Conservation (phyloP, 228 moss, liverwort and hornwort species). For the Sphagnum fallax region DNA sequence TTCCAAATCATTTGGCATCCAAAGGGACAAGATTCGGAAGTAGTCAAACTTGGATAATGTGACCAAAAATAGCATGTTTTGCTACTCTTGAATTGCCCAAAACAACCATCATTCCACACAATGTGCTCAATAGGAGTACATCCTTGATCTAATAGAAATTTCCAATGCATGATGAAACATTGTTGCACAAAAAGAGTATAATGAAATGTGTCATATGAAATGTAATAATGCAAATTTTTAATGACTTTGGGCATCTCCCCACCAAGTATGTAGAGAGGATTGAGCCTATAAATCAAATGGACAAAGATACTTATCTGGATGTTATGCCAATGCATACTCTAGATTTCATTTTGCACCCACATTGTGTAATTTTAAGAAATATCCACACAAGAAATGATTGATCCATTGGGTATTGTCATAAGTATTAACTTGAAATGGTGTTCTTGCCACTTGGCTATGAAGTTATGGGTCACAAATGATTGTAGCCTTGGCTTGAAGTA, state of each 20-base stretch:
- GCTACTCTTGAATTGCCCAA: background rate
- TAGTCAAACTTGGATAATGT: background rate
- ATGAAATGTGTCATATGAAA: conserved; percentile 3
- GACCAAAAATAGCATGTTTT: background rate
- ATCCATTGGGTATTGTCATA: background rate
- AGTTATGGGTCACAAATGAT: conserved; percentile 1
- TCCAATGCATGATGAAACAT: background rate
- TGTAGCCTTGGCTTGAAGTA: too few relatives aligned
- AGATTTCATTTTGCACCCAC: background rate
- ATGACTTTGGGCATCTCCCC: background rate
- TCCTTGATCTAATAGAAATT: background rate
- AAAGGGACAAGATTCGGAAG: too few relatives aligned
- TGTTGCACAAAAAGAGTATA: background rate
- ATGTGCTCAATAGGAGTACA: background rate
- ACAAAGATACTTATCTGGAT: background rate
- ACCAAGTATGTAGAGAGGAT: background rate
- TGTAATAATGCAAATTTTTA: conserved; percentile 1
- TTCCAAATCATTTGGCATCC: conserved; percentile 1
- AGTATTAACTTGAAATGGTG: background rate
- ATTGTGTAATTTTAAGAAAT: background rate
- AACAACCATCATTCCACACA: conserved; percentile 9
- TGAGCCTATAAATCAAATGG: background rate
- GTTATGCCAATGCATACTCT: background rate
- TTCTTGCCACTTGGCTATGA: background rate
- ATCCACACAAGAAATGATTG: background rate